Evolutionary conservation across 202 grass and related monocot species (phyloP), one percentile per base, ranked within the genome.

Genomic region (Hordeum pubiflorum): DNA sequence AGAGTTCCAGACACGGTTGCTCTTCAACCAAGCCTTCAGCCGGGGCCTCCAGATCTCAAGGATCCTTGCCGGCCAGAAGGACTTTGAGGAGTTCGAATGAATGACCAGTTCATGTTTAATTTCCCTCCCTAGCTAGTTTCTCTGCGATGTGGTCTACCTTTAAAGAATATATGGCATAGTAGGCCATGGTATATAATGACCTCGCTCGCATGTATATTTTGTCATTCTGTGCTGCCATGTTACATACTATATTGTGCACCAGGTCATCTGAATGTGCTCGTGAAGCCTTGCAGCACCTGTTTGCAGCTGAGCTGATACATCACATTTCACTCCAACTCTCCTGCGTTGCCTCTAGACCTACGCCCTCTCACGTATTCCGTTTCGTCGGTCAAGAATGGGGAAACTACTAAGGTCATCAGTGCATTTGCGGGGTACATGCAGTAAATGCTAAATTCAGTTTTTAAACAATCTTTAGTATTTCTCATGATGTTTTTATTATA

Each of bases 1-100:
- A 0, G 97, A 99, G 68, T 99, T 99, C 84, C 97, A 99, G 84
- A 92, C 93, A 0, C 85, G 97, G 13, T 69, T 99, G 70, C 86
- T 99, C 12, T 99, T 99, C 88, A 99, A 99, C 79, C 92, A 96
- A 64, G 97, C 97, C 14, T 99, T 99, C 72, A 99, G 97, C 81
- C 59, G 97, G 56, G 97, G 97, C 54, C 87, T 99, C 55, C 97
- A 99, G 46, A 99, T 99, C 62, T 99, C 97, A 21, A 86, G 91
- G 87, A 96, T 99, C 74, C 93, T 99, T 68, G 89, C 86, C 0
- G 97, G 97, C 0, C 88, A 79, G 69, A 90, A 93, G 40, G 89
- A 85, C 68, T 69, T 84, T 48, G 63, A 41, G 3, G 83, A 86
- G 62, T 79, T 57, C 1, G 24, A 70, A 17, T 88, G 66, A 85